These are phyloP conservation scores for Wallemia hederae DNA, from an alignment of 1,284 basidiomycete genomes.

Conservation along the genomic window DNA sequence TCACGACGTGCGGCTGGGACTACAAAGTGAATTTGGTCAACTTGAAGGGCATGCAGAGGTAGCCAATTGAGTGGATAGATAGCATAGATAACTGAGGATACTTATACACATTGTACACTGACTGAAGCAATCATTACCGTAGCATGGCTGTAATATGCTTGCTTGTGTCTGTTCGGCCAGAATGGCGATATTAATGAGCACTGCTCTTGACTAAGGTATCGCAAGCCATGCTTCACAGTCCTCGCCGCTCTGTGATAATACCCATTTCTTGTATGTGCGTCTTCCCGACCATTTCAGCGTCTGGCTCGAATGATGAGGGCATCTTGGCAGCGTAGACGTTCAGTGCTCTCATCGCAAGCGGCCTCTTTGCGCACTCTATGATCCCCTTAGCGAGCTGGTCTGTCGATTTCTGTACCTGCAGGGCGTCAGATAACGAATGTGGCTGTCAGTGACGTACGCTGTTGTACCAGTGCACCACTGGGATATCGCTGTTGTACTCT, in stretches of 20 bases:
- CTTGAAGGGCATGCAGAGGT: background rate
- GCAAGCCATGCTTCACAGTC: too few relatives aligned
- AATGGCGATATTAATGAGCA: too few relatives aligned
- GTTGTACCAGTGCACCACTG: background rate
- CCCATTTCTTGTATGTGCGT: too few relatives aligned
- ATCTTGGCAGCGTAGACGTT: too few relatives aligned
- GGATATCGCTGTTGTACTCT: background rate
- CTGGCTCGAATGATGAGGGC: too few relatives aligned
- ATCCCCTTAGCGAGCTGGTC: background rate
- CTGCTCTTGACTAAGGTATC: too few relatives aligned
- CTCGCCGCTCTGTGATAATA: too few relatives aligned
- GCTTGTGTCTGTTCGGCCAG: too few relatives aligned
- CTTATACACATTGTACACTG: too few relatives aligned
- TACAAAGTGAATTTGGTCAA: constrained; percentile 47
- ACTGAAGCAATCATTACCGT: too few relatives aligned
- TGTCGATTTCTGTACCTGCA: background rate
- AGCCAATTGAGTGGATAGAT: background rate
- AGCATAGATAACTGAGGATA: background rate
- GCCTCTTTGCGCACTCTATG: background rate
- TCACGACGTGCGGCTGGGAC: constrained; percentile 79
- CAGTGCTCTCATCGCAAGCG: background rate
- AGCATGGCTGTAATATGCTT: too few relatives aligned
- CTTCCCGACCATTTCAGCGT: too few relatives aligned
- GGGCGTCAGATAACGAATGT: background rate
- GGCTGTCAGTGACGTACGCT: background rate